Evolutionary conservation across 208 protist genomes (phyloP).

Genomic region (Strigomonas culicis): DNA sequence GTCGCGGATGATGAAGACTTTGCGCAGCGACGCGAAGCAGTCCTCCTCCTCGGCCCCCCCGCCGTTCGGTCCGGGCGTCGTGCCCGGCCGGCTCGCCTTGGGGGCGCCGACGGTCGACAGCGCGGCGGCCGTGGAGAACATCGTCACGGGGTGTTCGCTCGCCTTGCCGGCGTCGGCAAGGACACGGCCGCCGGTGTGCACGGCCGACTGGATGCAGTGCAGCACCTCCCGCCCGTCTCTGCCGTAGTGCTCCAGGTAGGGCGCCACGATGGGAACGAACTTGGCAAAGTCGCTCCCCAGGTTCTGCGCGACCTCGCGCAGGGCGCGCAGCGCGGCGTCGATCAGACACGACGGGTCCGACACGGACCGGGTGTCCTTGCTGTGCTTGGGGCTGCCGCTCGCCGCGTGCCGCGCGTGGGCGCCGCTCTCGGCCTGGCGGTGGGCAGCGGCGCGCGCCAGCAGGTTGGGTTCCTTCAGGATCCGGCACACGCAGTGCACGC

Average conservation of each 20-base stretch:
- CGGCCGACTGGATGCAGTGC: slow-evolving; percentile 25
- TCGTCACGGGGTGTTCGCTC: neutral
- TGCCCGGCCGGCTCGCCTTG: neutral
- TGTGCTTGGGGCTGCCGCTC: neutral
- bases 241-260: slow-evolving; percentile 60
- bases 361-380: neutral
- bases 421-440: neutral
- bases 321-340: slow-evolving; percentile 50
- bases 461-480: slow-evolving; percentile 65
- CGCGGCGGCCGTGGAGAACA: neutral
- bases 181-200: slow-evolving; percentile 39
- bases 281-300: slow-evolving; percentile 82
- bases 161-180: slow-evolving; percentile 17
- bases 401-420: neutral
- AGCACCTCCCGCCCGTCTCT: slow-evolving; percentile 44
- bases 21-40: slow-evolving; percentile 50
- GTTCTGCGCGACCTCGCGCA: slow-evolving; percentile 67
- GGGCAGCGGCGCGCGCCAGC: slow-evolving; percentile 6
- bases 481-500: slow-evolving; percentile 76
- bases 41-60: slow-evolving; percentile 21
- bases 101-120: neutral
- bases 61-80: too few relatives aligned
- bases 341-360: slow-evolving; percentile 23
- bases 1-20: slow-evolving; percentile 48
- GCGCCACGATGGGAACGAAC: slow-evolving; percentile 68